Evolutionary conservation across 228 moss, liverwort and hornwort species (phyloP).

Genomic region (Sphagnum fallax): DNA sequence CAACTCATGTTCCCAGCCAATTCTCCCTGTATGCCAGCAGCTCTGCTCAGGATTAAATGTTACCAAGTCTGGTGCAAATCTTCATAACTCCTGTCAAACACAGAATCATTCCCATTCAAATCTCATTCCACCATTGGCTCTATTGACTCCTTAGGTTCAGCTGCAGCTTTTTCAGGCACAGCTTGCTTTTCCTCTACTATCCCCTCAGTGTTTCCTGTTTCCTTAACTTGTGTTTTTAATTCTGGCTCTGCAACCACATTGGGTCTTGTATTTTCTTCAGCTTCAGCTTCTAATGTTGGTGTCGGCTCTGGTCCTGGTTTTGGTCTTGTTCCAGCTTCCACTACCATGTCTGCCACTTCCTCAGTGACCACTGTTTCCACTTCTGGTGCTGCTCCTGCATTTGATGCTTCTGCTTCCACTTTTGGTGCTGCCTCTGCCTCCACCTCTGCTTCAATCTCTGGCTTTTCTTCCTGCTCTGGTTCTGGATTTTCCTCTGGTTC

Average conservation of each 20-base stretch:
- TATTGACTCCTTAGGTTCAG: slow-evolving; percentile 6
- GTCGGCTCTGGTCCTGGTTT: slow-evolving; percentile 1
- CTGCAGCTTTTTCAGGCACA: slow-evolving; percentile 9
- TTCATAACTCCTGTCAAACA: no score
- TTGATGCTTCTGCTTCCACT: no score
- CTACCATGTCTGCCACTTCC: no score
- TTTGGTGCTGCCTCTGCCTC: no score
- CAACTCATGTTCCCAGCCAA: no score
- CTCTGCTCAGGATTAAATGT: no score
- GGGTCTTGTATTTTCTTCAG: slow-evolving; percentile 3
- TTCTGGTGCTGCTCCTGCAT: no score
- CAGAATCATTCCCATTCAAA: no score
- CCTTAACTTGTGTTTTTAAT: slow-evolving; percentile 3
- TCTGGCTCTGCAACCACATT: slow-evolving; percentile 4
- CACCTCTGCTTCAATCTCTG: slow-evolving; percentile 1
- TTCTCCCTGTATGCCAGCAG: no score
- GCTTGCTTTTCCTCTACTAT: slow-evolving; percentile 12
- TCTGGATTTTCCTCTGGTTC: slow-evolving; percentile 8
- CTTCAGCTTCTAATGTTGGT: slow-evolving; percentile 5
- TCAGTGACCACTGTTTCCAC: no score
- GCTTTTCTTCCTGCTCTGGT: slow-evolving; percentile 5
- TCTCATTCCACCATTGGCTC: neutral
- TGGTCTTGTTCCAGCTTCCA: no score
- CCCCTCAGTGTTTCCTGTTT: slow-evolving; percentile 3
- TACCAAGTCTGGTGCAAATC: no score